Evolutionary conservation across 768 basidiomycete genomes (phyloP).

Genomic region (Podaxis carcinomalis): DNA sequence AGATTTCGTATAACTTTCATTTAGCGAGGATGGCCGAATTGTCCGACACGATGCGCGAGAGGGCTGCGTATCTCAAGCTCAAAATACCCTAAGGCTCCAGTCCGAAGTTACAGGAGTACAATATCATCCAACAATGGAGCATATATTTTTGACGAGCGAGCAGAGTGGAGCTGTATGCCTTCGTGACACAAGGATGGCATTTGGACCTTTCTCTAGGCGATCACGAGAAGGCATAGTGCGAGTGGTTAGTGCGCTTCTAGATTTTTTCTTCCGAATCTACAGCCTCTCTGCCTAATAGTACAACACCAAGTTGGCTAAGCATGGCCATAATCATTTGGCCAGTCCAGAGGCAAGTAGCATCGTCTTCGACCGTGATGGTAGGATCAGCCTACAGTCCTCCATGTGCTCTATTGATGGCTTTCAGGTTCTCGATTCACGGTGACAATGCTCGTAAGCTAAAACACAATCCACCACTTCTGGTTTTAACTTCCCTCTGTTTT

Average conservation of each 20-base stretch:
- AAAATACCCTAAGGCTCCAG: constrained; percentile 47
- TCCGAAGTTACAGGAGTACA: constrained; percentile 61
- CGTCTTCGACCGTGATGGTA: constrained; percentile 65
- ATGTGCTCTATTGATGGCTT: neutral
- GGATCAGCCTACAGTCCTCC: constrained; percentile 8
- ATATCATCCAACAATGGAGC: constrained; percentile 63
- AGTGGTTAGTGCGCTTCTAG: constrained; percentile 28
- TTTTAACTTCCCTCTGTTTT: constrained; percentile 14
- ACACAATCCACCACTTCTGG: neutral
- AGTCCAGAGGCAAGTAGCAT: constrained; percentile 70
- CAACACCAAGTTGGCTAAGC: constrained; percentile 40
- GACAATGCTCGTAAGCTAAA: constrained; percentile 54
- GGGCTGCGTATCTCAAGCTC: constrained; percentile 29
- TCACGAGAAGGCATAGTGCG: constrained; percentile 53
- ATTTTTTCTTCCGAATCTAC: neutral
- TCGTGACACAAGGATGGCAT: constrained; percentile 71
- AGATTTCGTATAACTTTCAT: neutral
- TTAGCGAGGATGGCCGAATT: constrained; percentile 70
- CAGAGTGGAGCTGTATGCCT: constrained; percentile 55
- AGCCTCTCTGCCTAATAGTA: constrained; percentile 25
- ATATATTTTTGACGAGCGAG: constrained; percentile 68
- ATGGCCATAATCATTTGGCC: constrained; percentile 32
- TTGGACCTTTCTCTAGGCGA: constrained; percentile 45
- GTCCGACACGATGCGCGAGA: constrained; percentile 57
- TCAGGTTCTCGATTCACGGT: constrained; percentile 62